Base-by-base conservation (phyloP, 1,284 basidiomycete species). In the Boletellus deceptivus region DNA sequence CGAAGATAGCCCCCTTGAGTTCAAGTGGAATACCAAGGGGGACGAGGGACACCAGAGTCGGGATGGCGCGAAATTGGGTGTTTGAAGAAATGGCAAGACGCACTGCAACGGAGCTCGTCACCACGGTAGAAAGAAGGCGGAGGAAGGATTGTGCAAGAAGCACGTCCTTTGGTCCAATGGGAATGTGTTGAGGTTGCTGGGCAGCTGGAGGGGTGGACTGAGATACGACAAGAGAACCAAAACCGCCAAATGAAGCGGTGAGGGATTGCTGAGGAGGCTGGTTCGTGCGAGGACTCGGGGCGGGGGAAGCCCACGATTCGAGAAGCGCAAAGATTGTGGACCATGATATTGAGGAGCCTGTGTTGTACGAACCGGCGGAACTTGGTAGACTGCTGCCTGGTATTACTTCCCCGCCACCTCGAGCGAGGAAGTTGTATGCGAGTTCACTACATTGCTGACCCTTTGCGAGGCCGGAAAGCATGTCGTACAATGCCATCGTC, bases 11-110 rank as follows among this genome's bases (percentile, higher is more conserved):
- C 1, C 93, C 93, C 63, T 98, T 98, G 49, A 98, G 78, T 62
- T 98, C 93, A n/a, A 96, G 73, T 0, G 92, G 90, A 17, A 94
- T 80, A 10, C 87, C 82, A 8, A 91, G 77, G 24, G 89, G 91
- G 55, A 92, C 78, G 36, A 94, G 80, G 4, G 84, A 83, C 39
- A 94, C 80, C 4, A 96, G 73, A 0, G 86, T 86, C 2, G 84
- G 84, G 49, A 98, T 81, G 0, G 91, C 90, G 46, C 85, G 81
- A 67, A 89, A 89, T 42, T 89, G 82, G 3, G 83, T 80, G 68
- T 94, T 90, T 22, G 84, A 77, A 43, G 88, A 83, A 14, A 98
- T 80, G 1, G 91, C 84, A 10, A 86, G 78, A 25, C 92, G 84
- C 6, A 92, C 92, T 3, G 86, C 79, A 8, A 88, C 74, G 0